phyloP scores from a whole-genome alignment of 2,329 filamentous ascomycete species.

The Furcasterigmium furcatum region DNA sequence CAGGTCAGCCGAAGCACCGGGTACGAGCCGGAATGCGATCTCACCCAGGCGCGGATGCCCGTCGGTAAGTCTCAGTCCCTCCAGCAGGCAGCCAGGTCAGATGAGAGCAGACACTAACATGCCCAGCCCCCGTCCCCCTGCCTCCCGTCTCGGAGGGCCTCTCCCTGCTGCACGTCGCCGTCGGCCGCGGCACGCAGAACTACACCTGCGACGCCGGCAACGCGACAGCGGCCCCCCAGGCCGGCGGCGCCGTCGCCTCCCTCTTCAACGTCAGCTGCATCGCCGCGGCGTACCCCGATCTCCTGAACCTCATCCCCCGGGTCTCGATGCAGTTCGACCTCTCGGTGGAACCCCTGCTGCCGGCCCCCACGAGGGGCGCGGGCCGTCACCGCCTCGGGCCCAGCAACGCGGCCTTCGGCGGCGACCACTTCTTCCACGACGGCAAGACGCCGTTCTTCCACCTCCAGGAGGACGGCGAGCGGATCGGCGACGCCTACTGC shows the following conservation, averaged over 20 bases:
- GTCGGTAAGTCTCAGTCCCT: too few relatives aligned
- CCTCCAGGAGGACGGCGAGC: constrained; percentile 54
- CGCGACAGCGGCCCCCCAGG: constrained; percentile 56
- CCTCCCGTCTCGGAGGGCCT: constrained; percentile 59
- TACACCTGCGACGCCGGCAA: constrained; percentile 75
- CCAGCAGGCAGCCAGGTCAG: too few relatives aligned
- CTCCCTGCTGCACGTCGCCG: constrained; percentile 70
- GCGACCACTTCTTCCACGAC: constrained; percentile 79
- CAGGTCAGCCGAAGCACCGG: constrained; percentile 40
- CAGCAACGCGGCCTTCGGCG: constrained; percentile 61
- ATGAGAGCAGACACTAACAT: too few relatives aligned
- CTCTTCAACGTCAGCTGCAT: constrained; percentile 89
- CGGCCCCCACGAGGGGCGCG: constrained; percentile 1
- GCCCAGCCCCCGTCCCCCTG: constrained; percentile 53
- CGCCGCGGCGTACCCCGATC: constrained; percentile 63
- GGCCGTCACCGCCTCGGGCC: constrained; percentile 39
- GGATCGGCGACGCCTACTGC: constrained; percentile 60
- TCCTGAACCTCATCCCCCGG: constrained; percentile 61
- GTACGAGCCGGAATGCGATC: constrained; percentile 46
- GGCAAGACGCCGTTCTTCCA: constrained; percentile 75
- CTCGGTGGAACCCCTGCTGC: constrained; percentile 21
- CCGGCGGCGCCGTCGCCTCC: constrained; percentile 72
- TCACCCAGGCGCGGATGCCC: constrained; percentile 50
- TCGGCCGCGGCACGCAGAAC: constrained; percentile 90
- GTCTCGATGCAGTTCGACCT: constrained; percentile 68